These are phyloP conservation scores for Phytophthora brassicae DNA, from an alignment of 352 stramenopile species.

Conservation along the genomic window DNA sequence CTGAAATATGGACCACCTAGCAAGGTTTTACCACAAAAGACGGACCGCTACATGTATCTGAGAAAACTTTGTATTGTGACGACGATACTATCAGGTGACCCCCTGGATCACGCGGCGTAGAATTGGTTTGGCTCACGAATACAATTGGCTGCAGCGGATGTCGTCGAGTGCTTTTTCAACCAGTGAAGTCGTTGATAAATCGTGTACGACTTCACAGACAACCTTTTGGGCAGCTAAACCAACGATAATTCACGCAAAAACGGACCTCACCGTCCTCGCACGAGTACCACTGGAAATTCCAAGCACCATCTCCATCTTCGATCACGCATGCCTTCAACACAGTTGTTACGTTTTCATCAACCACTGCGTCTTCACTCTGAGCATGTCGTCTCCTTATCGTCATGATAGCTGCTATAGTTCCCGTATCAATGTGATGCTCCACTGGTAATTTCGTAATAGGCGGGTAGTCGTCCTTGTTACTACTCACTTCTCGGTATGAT, in stretches of 20 bases:
- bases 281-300: neutral
- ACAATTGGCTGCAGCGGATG: too few relatives aligned
- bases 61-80: too few relatives aligned
- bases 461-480: neutral
- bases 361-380: neutral
- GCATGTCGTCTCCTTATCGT: neutral
- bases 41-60: too few relatives aligned
- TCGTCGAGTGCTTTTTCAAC: too few relatives aligned
- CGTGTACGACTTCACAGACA: too few relatives aligned
- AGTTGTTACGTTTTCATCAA: neutral
- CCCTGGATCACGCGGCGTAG: too few relatives aligned
- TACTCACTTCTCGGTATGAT: neutral
- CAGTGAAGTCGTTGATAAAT: too few relatives aligned
- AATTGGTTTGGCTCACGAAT: too few relatives aligned
- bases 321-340: neutral
- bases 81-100: too few relatives aligned
- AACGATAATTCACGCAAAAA: neutral
- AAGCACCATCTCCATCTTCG: neutral
- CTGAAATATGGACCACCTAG: too few relatives aligned
- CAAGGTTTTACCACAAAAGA: too few relatives aligned
- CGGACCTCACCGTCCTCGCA: neutral
- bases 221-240: too few relatives aligned
- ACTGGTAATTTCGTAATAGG: neutral
- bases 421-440: neutral
- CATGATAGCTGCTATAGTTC: neutral